Percentiles rank a stretch among this genome's conserved stretches.
phyloP scores from a whole-genome alignment of 352 stramenopile genomes.

The Aphanomyces cochlioides region DNA sequence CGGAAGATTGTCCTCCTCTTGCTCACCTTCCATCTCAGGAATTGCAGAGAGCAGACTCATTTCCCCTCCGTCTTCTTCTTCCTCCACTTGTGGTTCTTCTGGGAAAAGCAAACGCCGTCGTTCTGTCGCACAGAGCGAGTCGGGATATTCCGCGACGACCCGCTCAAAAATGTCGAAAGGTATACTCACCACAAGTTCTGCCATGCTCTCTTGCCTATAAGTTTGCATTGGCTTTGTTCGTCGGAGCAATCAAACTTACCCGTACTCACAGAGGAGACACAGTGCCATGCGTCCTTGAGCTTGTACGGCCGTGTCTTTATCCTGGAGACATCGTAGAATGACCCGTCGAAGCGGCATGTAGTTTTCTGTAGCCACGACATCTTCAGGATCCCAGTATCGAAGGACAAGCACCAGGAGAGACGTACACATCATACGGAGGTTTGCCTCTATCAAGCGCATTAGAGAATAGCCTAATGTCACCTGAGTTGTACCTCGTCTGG shows the following conservation, averaged over 20 bases:
- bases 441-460: neutral
- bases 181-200: neutral
- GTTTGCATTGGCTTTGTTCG: neutral
- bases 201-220: constrained; percentile 19
- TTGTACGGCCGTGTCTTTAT: constrained; percentile 18
- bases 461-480: neutral
- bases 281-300: constrained; percentile 18
- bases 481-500: constrained; percentile 6
- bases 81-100: neutral
- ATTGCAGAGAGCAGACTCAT: constrained; percentile 8
- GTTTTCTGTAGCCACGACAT: neutral
- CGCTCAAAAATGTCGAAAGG: neutral
- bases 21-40: constrained; percentile 9
- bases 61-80: neutral
- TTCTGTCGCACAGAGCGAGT: constrained; percentile 3
- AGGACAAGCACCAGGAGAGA: constrained; percentile 26
- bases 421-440: constrained; percentile 23
- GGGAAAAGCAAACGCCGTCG: neutral
- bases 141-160: constrained; percentile 17
- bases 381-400: constrained; percentile 11
- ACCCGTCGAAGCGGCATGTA: constrained; percentile 15
- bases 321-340: constrained; percentile 2
- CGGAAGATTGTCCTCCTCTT: neutral
- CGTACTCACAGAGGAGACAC: constrained; percentile 29
- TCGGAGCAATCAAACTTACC: neutral